Conservation (phyloP, 2,329 filamentous ascomycete genomes). For the Cryphonectria carpinicola region DNA sequence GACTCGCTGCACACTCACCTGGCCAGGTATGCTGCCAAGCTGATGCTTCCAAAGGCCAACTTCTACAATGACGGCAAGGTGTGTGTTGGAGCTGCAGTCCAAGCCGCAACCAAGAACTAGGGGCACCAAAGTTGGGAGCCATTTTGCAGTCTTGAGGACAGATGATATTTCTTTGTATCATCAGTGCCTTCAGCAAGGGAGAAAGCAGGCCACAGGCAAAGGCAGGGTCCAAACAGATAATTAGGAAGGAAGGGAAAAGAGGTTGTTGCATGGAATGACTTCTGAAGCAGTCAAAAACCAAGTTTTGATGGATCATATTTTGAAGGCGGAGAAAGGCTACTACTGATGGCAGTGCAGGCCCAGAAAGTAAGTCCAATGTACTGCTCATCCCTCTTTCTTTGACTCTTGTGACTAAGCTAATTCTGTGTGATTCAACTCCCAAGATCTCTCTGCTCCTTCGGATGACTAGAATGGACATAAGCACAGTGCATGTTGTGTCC, state of each 20-base stretch:
- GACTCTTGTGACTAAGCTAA: too few relatives aligned
- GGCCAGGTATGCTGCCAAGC: slow-evolving; percentile 14
- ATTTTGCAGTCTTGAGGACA: too few relatives aligned
- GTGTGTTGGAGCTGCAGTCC: slow-evolving; percentile 16
- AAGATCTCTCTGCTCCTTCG: too few relatives aligned
- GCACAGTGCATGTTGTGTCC: too few relatives aligned
- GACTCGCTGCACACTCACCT: slow-evolving; percentile 19
- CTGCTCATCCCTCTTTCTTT: not conserved
- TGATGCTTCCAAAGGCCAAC: slow-evolving; percentile 16
- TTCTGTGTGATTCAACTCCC: too few relatives aligned
- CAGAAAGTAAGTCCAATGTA: not conserved
- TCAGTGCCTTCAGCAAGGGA: not conserved
- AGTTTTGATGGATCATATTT: not conserved
- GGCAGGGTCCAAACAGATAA: too few relatives aligned
- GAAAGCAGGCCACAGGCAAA: too few relatives aligned
- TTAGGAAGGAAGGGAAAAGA: not conserved
- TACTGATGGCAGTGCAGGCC: not conserved
- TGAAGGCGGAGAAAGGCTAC: not conserved
- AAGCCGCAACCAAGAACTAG: not conserved
- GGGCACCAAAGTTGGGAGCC: not conserved
- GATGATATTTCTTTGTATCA: not conserved
- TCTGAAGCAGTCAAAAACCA: not conserved
- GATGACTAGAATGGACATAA: too few relatives aligned
- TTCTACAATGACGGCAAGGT: slow-evolving; percentile 19
- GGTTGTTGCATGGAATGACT: not conserved